Evolutionary conservation across 495 filamentous ascomycete species (phyloP), one percentile per base, ranked within the genome.

Genomic region (Talaromyces nanjingensis): DNA sequence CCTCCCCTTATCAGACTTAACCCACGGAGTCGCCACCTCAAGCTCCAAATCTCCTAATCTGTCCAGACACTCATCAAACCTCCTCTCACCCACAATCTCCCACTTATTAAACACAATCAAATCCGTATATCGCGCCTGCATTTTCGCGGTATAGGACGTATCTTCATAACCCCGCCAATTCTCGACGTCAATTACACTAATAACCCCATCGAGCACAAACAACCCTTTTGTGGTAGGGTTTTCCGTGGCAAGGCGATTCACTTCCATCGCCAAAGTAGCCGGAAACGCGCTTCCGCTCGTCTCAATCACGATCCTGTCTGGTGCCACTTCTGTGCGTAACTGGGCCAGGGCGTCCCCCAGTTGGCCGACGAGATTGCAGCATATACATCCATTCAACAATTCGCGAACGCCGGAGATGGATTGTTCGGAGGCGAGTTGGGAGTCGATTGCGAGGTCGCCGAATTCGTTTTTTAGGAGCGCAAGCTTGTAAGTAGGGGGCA

Each of bases 391-490:
- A 70, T 96, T 93, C 20, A 98, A 86, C 3, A 98, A 80, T 71
- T 98, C 94, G 68, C 87, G 87, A 18, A 96, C 92, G 61, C 91
- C 93, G n/a, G 89, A 84, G 69, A 98, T 91, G 37, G 92, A 86
- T 62, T 83, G 79, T 3, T 89, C 86, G 1, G 89, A 81, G 52
- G 94, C 92, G 18, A 98, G 84, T 73, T 96, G 91, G 9, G 89
- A 92, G 82, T 98, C 94, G 73, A 98, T 82, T 27, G 91, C 92
- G 18, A 98, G 74, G 74, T 98, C 93, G 70, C 94, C 94, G 74
- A 96, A 97, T 77, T 98, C 94, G 75, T 98, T 98, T 75, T 98
- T 98, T 22, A 98, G 82, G 22, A 98, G 86, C n/a, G 93, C 93
- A 60, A 98, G 86, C 3, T 85, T 86, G 84, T 97, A 97, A 65